phyloP scores from a whole-genome alignment of 1,284 basidiomycete genomes.

The Pyrrhoderma lamaoense region DNA sequence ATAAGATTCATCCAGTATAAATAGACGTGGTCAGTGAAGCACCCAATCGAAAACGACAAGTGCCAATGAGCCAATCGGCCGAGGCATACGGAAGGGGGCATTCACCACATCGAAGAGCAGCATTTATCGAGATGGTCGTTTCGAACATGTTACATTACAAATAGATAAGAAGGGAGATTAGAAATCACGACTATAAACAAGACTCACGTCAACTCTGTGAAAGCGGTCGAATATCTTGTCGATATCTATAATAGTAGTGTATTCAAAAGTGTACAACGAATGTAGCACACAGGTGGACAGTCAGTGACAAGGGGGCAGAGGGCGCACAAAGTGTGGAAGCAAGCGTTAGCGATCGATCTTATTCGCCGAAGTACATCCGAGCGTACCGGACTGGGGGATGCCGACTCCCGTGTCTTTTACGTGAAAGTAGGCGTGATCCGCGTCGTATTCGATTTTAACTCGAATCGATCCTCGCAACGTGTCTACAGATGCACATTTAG shows the following conservation, averaged over 20 bases:
- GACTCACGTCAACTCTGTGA: conserved; percentile 23
- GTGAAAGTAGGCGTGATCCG: conserved; percentile 19
- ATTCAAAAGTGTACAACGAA: too few relatives aligned
- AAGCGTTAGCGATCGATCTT: too few relatives aligned
- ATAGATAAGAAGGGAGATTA: conserved; percentile 14
- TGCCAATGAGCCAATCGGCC: too few relatives aligned
- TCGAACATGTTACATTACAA: background rate
- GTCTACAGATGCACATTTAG: too few relatives aligned
- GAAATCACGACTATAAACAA: background rate
- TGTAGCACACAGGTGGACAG: too few relatives aligned
- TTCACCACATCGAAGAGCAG: too few relatives aligned
- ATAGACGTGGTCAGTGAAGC: background rate
- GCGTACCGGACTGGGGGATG: conserved; percentile 21
- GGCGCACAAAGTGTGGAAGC: too few relatives aligned
- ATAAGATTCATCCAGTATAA: background rate
- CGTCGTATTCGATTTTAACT: conserved; percentile 19
- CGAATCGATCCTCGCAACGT: conserved; percentile 23
- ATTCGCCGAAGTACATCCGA: background rate
- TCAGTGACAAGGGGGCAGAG: too few relatives aligned
- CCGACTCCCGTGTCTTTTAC: conserved; percentile 27
- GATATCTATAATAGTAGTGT: conserved; percentile 17
- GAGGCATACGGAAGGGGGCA: too few relatives aligned
- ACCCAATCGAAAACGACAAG: too few relatives aligned
- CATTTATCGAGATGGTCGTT: too few relatives aligned
- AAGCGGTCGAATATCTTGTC: conserved; percentile 26